These are phyloP conservation scores for Barnettozyma californica DNA, from an alignment of 805 yeast species.

Conservation along the genomic window DNA sequence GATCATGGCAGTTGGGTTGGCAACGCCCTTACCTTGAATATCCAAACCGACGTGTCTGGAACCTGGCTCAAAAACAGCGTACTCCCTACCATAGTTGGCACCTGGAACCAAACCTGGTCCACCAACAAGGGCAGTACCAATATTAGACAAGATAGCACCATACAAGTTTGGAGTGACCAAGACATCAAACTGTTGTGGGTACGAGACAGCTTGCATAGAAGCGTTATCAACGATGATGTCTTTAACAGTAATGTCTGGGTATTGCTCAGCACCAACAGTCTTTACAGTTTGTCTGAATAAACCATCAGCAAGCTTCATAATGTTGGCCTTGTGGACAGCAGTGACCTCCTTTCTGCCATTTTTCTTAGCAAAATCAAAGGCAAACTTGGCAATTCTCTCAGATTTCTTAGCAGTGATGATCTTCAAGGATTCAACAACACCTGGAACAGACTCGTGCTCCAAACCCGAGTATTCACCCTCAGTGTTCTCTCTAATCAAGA, in stretches of 20 bases:
- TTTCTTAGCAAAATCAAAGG: conserved; percentile 90
- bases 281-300: conserved; percentile 91
- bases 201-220: conserved; percentile 98
- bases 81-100: conserved; percentile 95
- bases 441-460: conserved; percentile 96
- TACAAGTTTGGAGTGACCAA: conserved; percentile 96
- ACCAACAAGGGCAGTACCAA: conserved; percentile 95
- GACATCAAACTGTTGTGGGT: conserved; percentile 97
- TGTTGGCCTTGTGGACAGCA: conserved; percentile 98
- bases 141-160: conserved; percentile 95
- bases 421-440: conserved; percentile 95
- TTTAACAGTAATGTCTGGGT: conserved; percentile 75
- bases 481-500: conserved; percentile 95
- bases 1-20: conserved; percentile 98
- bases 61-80: conserved; percentile 98
- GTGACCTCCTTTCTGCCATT: conserved; percentile 90
- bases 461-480: conserved; percentile 99
- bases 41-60: conserved; percentile 99
- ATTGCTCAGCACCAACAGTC: conserved; percentile 78
- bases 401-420: conserved; percentile 91
- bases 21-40: conserved; percentile 88
- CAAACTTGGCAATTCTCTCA: conserved; percentile 96
- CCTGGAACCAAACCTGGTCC: conserved; percentile 99
- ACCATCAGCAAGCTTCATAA: conserved; percentile 98
- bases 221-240: conserved; percentile 98